Base-by-base conservation (phyloP, 2,329 filamentous ascomycete genomes). In the Fusarium torreyae region DNA sequence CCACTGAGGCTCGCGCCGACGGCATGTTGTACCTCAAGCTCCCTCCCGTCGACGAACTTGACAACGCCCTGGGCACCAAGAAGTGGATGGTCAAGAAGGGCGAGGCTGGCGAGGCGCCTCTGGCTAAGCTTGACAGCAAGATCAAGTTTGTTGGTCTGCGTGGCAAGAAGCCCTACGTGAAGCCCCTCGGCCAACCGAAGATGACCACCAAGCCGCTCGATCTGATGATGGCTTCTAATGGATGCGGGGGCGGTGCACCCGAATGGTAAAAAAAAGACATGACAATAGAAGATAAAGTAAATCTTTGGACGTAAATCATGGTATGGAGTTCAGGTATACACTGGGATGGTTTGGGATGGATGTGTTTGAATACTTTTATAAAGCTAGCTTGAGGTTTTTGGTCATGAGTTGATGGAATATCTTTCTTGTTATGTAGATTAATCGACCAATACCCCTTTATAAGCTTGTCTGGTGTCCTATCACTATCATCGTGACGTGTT, bases 11-110 rank as follows among this genome's bases (percentile, higher is more conserved):
- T 77, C 83, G 93, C 13, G 58, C 69, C 3, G 93, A 96, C 77
- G 93, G 92, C 0, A 88, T 89, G 85, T 85, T 97, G 4, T 95
- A 96, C 78, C 80, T 97, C 66, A 91, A 91, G 80, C 83, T 97
- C 28, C 94, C 94, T 20, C 91, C 93, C 0, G 86, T 94, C 0
- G 90, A 91, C 54, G 94, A 97, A 81, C 83, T 97, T 44, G 94
- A 97, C 77, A 86, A 86, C 1, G 87, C 93, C 57, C 82, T 97
- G 28, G 93, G 93, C 0, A 97, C 94, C 1, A 84, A 85, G 73
- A 91, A 88, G 80, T 97, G 92, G 89, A 92, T 87, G 81, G 89
- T 97, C 18, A 91, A 86, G 81, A 91, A 91, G 79, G 91, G 86
- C 3, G 93, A 96, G 79, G 78, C 80, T 31, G 80, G 79, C 9